Conservation (phyloP, 2,329 filamentous ascomycete genomes). For the Epichloe bromicola region DNA sequence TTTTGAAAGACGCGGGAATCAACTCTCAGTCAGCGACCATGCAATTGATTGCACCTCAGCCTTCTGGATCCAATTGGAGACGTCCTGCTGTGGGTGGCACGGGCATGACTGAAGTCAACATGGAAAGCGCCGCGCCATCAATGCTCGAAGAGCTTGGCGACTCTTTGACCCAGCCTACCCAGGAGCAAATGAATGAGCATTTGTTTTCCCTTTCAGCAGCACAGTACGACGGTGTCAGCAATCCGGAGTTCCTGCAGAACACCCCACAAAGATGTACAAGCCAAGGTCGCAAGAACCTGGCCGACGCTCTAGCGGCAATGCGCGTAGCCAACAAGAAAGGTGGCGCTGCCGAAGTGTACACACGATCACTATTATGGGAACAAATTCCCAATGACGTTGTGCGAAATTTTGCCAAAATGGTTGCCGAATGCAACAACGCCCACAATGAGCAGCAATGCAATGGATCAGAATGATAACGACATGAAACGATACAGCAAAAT, state of each 20-base stretch:
- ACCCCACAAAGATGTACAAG: conserved; percentile 39
- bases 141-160: conserved; percentile 55
- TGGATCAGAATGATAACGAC: conserved; percentile 26
- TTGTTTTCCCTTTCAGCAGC: conserved; percentile 74
- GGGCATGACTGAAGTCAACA: conserved; percentile 28
- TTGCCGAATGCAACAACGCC: conserved; percentile 55
- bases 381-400: conserved; percentile 88
- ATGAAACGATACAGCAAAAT: conserved; percentile 20
- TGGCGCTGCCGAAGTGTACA: conserved; percentile 74
- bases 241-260: conserved; percentile 55
- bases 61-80: conserved; percentile 37
- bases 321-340: conserved; percentile 56
- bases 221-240: conserved; percentile 69
- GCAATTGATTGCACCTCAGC: conserved; percentile 35
- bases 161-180: conserved; percentile 58
- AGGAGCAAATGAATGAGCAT: conserved; percentile 79
- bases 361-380: conserved; percentile 84
- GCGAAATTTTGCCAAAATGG: conserved; percentile 81
- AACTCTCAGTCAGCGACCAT: conserved; percentile 28
- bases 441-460: conserved; percentile 30
- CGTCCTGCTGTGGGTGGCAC: conserved; percentile 26
- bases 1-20: conserved; percentile 69
- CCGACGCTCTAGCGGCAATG: conserved; percentile 70
- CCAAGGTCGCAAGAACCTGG: conserved; percentile 59
- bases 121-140: conserved; percentile 35